Percentiles rank a stretch among this genome's conserved stretches.
These are phyloP conservation scores for Suaeda aralocaspica DNA, from an alignment of 148 eudicot species.

Conservation along the genomic window DNA sequence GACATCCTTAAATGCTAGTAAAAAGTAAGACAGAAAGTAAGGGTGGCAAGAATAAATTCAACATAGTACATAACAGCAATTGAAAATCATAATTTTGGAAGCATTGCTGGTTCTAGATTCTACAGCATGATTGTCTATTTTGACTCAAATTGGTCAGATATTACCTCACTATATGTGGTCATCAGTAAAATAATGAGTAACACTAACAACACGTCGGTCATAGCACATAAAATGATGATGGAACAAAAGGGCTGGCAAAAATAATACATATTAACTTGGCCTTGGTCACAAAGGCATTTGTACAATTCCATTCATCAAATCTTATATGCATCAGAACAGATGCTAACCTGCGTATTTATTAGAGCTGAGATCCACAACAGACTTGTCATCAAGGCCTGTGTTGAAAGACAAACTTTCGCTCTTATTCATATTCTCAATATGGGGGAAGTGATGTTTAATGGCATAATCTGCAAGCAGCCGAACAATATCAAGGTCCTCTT, in stretches of 20 bases:
- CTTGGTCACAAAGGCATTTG: neutral
- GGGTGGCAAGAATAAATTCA: neutral
- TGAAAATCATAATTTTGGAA: neutral
- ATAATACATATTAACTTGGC: neutral
- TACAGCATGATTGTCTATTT: neutral
- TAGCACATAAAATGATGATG: no score
- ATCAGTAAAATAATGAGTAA: neutral
- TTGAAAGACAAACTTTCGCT: constrained; percentile 81
- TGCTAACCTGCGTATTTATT: constrained; percentile 90
- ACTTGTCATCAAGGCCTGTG: constrained; percentile 70
- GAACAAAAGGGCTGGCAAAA: no score
- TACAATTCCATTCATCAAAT: neutral
- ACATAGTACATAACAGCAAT: neutral
- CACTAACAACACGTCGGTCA: no score
- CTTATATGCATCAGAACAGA: constrained; percentile 7
- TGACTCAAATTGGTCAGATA: neutral
- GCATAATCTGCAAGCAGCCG: constrained; percentile 81
- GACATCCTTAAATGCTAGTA: neutral
- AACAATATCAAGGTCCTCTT: constrained; percentile 75
- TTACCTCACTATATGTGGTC: neutral
- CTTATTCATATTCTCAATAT: constrained; percentile 69
- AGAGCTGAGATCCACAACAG: constrained; percentile 90
- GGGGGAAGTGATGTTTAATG: constrained; percentile 84
- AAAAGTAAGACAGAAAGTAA: neutral
- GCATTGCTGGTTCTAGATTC: neutral